Percentiles rank a stretch among this genome's conserved stretches.
Evolutionary conservation across 768 basidiomycete species (phyloP).

Genomic region (Cystobasidium ongulense): DNA sequence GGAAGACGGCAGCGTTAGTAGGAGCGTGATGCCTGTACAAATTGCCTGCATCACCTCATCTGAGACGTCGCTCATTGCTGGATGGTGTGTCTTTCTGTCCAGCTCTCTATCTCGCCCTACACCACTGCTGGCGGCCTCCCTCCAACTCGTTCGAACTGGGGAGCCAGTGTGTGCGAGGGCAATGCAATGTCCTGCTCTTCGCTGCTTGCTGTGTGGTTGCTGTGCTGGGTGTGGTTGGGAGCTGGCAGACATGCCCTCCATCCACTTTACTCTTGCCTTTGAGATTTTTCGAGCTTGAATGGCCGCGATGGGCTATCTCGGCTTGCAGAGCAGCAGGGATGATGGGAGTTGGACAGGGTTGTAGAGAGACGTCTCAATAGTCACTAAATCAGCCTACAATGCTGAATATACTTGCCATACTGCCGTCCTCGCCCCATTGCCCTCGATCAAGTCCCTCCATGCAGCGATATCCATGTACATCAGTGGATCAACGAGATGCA

Average conservation of each 20-base stretch:
- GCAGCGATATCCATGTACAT: background rate
- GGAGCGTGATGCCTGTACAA: background rate
- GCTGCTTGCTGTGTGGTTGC: no score
- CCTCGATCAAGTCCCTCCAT: background rate
- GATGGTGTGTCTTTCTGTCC: background rate
- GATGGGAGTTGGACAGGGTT: no score
- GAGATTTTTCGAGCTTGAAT: background rate
- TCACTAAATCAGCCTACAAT: no score
- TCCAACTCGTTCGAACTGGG: no score
- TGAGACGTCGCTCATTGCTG: background rate
- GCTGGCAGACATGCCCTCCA: background rate
- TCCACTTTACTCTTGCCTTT: background rate
- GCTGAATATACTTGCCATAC: no score
- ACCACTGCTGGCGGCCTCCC: no score
- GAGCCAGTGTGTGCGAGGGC: no score
- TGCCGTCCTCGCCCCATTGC: no score
- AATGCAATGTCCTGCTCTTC: no score
- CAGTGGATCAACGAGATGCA: background rate
- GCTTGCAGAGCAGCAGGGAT: background rate
- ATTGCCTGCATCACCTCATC: background rate
- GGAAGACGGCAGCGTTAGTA: background rate
- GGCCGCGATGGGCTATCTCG: background rate
- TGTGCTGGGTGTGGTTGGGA: background rate
- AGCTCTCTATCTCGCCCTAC: no score
- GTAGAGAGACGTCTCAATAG: no score